Evolutionary conservation across 1,284 basidiomycete genomes (phyloP), one percentile per base, ranked within the genome.

Genomic region (Moniliella sp.): DNA sequence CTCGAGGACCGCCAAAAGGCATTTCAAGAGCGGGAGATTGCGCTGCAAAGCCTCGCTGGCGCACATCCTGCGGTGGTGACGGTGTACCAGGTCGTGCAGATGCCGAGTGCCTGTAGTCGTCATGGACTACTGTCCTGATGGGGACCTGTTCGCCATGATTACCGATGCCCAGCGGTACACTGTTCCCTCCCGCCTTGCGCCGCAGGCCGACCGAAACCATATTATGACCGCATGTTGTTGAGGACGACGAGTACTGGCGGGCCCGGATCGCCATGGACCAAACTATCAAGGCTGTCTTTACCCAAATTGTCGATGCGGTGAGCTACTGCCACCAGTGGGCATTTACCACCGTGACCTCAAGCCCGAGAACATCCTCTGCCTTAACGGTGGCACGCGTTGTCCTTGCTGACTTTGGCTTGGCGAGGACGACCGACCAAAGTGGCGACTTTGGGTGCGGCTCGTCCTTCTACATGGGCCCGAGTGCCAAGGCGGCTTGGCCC

Each of bases 321-420:
- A 76, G 84, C 45, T 80, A 80, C 63, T 73, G 72, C 50, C 74
- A 76, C 53, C 48, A 53, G 14, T 58, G 66, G 69, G 71, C 16
- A 82, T 94, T 60, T 91, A 79, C 67, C 88, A 94, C 63, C 80
- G 88, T 34, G 88, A 94, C 62, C 68, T 97, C 52, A 97, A 94
- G 67, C 88, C 88, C 0, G 91, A 94, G 66, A 97, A 97, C 64
- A 76, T 97, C 46, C 68, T 97, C 41, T 91, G 83, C 64, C 61
- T 78, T 67, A 52, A 61, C 14, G 63, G 63, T 55, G 84, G 84
- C 42, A 69, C 71, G 73, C 41, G 73, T 94, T 37, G 74, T 80
- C 43, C 71, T 97, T 55, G 86, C 86, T 34, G 91, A 97, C 65
- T 97, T 97, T 62, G 88, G 91, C 27, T 73, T 94, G 19, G 88